Base-by-base conservation (phyloP, 129 eudicot species). In the Solidago caesia region DNA sequence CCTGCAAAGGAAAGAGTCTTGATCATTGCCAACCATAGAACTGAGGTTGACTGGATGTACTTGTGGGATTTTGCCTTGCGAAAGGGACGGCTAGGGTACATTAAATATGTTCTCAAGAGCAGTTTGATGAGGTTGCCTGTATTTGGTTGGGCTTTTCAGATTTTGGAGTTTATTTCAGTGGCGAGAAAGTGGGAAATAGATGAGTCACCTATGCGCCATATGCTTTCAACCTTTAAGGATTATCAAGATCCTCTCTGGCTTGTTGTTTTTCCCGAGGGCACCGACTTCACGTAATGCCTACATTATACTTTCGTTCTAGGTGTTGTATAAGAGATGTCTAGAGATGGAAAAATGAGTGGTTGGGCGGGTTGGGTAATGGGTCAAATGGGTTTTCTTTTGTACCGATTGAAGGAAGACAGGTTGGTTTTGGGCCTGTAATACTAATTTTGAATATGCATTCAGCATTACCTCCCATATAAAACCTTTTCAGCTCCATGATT, bases 21-120 rank as follows among this genome's bases (percentile, higher is more conserved):
- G 74, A 76, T 90, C 61, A 88, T 93, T 39, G 96, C 98, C 8
- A 93, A 93, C 78, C 98, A 93, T 74, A 79, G 96, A 79, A 93
- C 97, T 15, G 98, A 90, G 55, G 97, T 93, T 73, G 98, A 90
- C 65, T 93, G 98, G 97, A 93, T 93, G 98, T 93, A 93, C 77
- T 81, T 93, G 79, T 93, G 98, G 98, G 96, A 93, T 67, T 92
- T 93, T 82, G 96, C 96, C 46, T 73, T 93, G 86, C 73, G 97
- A 64, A 93, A 90, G 66, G 97, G 89, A 48, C 81, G 86, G 70
- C 64, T 86, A 63, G 98, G 98, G 15, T 78, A 81, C 71, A 83
- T 93, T 33, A 93, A 87, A 76, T 93, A 93, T 79, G 78, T 93
- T 73, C 92, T 93, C 11, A 93, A 93, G 81, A 93, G 87, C 57